Percentiles rank a stretch among this genome's conserved stretches.
Evolutionary conservation across 1,284 basidiomycete species (phyloP).

Genomic region (Trichosporon sp.): DNA sequence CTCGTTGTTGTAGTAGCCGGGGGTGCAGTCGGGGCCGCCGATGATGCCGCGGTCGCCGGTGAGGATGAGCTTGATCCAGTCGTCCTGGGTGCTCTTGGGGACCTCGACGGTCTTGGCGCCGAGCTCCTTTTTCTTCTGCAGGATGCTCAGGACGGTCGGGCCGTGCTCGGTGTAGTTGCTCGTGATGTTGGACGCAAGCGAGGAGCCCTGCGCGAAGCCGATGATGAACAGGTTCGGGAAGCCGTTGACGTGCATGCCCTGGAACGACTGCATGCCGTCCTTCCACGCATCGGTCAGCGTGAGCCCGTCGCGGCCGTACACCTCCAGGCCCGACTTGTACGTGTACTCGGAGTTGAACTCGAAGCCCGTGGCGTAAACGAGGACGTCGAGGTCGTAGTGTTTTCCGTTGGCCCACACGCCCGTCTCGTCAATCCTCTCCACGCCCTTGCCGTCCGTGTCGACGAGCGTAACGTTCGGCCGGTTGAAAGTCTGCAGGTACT

Average conservation of each 20-base stretch:
- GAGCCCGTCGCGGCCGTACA: slow-evolving; percentile 10
- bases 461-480: slow-evolving; percentile 14
- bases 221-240: slow-evolving; percentile 22
- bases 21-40: slow-evolving; percentile 4
- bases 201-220: slow-evolving; percentile 8
- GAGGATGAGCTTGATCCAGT: slow-evolving; percentile 15
- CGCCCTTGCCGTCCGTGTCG: slow-evolving; percentile 18
- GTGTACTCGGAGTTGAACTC: slow-evolving; percentile 15
- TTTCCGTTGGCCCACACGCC: slow-evolving; percentile 15
- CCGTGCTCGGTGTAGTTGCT: slow-evolving; percentile 14
- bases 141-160: slow-evolving; percentile 5
- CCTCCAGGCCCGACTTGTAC: slow-evolving; percentile 10
- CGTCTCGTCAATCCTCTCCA: slow-evolving; percentile 13
- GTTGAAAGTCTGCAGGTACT: slow-evolving; percentile 18
- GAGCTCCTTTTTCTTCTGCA: slow-evolving; percentile 12
- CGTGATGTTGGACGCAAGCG: slow-evolving; percentile 14
- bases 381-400: slow-evolving; percentile 16
- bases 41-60: not conserved
- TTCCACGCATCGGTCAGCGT: slow-evolving; percentile 16
- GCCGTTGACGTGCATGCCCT: slow-evolving; percentile 13
- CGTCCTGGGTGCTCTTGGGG: not conserved
- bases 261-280: slow-evolving; percentile 14
- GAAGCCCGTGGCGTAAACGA: slow-evolving; percentile 19
- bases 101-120: slow-evolving; percentile 6
- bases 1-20: slow-evolving; percentile 12